Evolutionary conservation across 2,329 filamentous ascomycete genomes (phyloP), one percentile per base, ranked within the genome.

Genomic region (Alternaria novae-zelandiae): DNA sequence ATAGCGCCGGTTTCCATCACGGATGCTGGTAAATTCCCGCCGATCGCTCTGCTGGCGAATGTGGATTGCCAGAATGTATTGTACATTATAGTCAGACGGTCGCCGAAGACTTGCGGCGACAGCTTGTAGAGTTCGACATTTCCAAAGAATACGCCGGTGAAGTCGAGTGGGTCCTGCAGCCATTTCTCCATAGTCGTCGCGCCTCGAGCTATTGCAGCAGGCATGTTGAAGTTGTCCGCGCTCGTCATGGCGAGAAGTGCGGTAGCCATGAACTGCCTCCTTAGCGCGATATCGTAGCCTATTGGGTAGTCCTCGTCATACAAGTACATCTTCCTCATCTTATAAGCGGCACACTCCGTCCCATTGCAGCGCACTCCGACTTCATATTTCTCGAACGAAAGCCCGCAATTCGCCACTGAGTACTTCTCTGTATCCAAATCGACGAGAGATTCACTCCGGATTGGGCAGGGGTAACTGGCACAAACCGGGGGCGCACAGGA

Each of bases 31-130:
- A 77, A 49, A 41, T 71, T 69, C 2, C 72, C 70, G 3, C 67
- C 69, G 1, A 76, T 46, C 4, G 70, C 66, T 15, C 56, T 57
- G 7, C 72, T 70, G 8, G 69, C 74, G 56, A 71, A 78, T 11
- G 74, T 74, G 3, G 69, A 67, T 21, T 76, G 74, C 36, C 67
- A 74, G 47, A 76, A 78, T 0, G 72, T 70, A 20, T 76, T 77
- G 57, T 68, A 70, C 2, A 76, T 4, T 0, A 76, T 73, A 0
- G 71, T 73, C n/a, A 77, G 47, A 1, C 72, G 66, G 6, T 70
- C 63, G 2, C 66, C 68, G 15, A 76, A 67, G 3, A 68, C 20
- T 3, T 70, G 62, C 2, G 66, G 54, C 9, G 69, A 53, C 1
- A 75, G 44, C 12, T 70, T 54, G 25, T 70, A 72, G 3, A 77